Conservation (phyloP, 805 yeast genomes). For the Myxozyma monticola region DNA sequence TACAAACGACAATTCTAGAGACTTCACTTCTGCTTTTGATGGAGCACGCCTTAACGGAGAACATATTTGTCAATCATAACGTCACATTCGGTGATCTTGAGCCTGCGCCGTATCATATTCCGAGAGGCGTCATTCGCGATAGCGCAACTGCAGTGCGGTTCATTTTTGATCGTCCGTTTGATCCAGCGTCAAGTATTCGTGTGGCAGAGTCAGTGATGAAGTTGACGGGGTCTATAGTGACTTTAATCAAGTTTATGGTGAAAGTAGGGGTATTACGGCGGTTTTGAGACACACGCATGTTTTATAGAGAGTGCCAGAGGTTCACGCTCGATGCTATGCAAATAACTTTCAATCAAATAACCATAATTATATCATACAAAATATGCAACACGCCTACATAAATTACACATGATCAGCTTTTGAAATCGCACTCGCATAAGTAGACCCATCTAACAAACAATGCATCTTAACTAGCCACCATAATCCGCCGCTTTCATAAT, state of each 20-base stretch:
- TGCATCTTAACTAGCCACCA: constrained; percentile 6
- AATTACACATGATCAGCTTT: neutral
- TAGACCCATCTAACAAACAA: neutral
- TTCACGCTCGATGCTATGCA: too few relatives aligned
- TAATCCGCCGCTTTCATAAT: constrained; percentile 83
- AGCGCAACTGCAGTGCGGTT: neutral
- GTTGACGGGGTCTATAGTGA: constrained; percentile 7
- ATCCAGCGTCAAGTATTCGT: constrained; percentile 1
- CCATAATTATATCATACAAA: neutral
- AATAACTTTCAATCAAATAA: neutral
- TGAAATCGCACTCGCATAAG: too few relatives aligned
- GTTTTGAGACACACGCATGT: too few relatives aligned
- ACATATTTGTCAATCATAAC: too few relatives aligned
- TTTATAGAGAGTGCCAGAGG: too few relatives aligned
- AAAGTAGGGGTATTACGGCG: constrained; percentile 10
- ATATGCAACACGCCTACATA: neutral
- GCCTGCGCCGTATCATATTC: too few relatives aligned
- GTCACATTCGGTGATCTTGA: too few relatives aligned
- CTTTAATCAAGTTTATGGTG: constrained; percentile 8
- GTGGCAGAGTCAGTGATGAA: constrained; percentile 15
- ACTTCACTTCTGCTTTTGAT: too few relatives aligned
- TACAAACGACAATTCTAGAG: too few relatives aligned
- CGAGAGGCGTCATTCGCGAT: neutral
- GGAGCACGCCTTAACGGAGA: too few relatives aligned
- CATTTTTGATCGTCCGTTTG: constrained; percentile 12